phyloP scores from a whole-genome alignment of 805 yeast species.

The Ogataea populi-albae region DNA sequence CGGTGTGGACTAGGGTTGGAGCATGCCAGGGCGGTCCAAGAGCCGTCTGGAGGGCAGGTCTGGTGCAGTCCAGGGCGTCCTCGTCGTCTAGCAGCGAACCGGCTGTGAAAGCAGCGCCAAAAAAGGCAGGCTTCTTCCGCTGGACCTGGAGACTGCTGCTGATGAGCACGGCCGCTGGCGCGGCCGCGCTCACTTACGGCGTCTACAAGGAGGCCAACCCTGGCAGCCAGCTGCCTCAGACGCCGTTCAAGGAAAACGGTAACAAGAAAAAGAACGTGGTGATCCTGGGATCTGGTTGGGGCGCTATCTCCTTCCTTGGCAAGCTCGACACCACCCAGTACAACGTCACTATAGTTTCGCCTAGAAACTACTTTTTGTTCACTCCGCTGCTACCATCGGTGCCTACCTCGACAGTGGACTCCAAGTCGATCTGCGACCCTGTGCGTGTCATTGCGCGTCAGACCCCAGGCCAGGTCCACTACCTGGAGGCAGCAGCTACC shows the following conservation, averaged over 20 bases:
- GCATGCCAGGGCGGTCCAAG: too few species aligned
- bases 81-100: too few species aligned
- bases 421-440: constrained; percentile 90
- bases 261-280: constrained; percentile 68
- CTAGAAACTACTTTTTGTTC: constrained; percentile 90
- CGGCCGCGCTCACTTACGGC: constrained; percentile 59
- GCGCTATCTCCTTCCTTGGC: constrained; percentile 78
- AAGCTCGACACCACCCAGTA: constrained; percentile 80
- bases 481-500: constrained; percentile 88
- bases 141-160: constrained; percentile 48
- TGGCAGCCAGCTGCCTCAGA: constrained; percentile 55
- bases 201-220: constrained; percentile 63
- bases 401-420: constrained; percentile 88
- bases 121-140: constrained; percentile 30
- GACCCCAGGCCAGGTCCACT: constrained; percentile 68
- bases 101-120: constrained; percentile 7
- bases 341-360: constrained; percentile 86
- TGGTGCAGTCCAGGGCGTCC: too few species aligned
- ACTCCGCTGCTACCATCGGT: constrained; percentile 94
- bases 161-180: constrained; percentile 45
- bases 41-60: too few species aligned
- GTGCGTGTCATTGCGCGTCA: constrained; percentile 78
- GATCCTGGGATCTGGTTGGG: constrained; percentile 90
- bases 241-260: constrained; percentile 43
- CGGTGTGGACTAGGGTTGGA: too few species aligned